Conservation (phyloP, 1,284 basidiomycete species). For the Chalciporus sp. region DNA sequence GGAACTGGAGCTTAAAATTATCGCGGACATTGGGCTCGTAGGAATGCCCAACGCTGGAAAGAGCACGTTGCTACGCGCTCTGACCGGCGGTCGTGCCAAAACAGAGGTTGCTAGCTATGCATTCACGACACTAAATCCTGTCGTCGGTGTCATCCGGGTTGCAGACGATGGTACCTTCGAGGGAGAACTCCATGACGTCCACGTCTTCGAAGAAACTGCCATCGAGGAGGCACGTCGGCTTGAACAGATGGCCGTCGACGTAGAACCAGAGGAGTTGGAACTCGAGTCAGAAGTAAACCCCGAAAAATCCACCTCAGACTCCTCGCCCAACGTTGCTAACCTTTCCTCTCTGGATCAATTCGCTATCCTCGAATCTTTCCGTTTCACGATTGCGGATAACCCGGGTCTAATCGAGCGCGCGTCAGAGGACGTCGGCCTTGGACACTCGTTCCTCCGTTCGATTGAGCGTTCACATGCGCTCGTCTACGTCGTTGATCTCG, state of each 20-base stretch:
- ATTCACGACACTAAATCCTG: slow-evolving; percentile 95
- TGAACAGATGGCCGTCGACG: neutral
- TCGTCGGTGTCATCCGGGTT: slow-evolving; percentile 91
- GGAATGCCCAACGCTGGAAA: slow-evolving; percentile 95
- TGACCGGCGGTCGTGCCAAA: slow-evolving; percentile 83
- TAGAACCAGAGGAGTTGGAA: slow-evolving; percentile 3
- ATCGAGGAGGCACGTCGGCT: slow-evolving; percentile 56
- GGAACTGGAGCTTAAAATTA: slow-evolving; percentile 90
- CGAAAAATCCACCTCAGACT: slow-evolving; percentile 6
- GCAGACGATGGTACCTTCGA: slow-evolving; percentile 80
- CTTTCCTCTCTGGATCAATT: slow-evolving; percentile 39
- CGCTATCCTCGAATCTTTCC: slow-evolving; percentile 67
- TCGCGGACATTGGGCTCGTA: slow-evolving; percentile 94
- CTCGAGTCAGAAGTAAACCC: neutral
- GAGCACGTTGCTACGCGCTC: slow-evolving; percentile 86
- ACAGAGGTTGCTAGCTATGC: slow-evolving; percentile 91
- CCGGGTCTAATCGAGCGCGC: slow-evolving; percentile 89
- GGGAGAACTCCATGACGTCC: slow-evolving; percentile 52
- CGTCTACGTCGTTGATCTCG: slow-evolving; percentile 92
- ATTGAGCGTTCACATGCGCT: slow-evolving; percentile 92
- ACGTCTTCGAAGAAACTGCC: slow-evolving; percentile 72
- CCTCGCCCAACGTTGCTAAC: slow-evolving; percentile 6
- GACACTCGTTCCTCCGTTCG: slow-evolving; percentile 91
- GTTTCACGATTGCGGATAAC: slow-evolving; percentile 97
- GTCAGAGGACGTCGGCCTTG: slow-evolving; percentile 77